Conservation (phyloP, 495 filamentous ascomycete species). For the Penicillium alfredii region DNA sequence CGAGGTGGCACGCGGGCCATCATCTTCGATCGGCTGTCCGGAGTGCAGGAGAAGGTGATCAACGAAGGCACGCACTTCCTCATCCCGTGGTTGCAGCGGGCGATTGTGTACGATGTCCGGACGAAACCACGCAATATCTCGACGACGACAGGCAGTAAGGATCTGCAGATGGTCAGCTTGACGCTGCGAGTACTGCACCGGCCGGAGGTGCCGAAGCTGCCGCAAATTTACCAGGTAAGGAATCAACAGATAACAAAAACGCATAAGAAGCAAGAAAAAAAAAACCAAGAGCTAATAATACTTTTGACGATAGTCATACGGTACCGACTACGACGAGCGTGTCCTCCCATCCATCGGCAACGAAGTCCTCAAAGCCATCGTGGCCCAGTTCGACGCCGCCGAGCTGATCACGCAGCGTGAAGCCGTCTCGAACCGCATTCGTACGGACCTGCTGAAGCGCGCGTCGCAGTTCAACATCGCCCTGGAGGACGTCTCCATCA, state of each 20-base stretch:
- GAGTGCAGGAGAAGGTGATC: constrained; percentile 86
- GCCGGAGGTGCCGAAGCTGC: constrained; percentile 85
- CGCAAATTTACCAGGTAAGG: constrained; percentile 95
- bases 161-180: constrained; percentile 99
- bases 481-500: constrained; percentile 98
- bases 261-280: too few relatives aligned
- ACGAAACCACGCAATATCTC: constrained; percentile 95
- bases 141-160: constrained; percentile 98
- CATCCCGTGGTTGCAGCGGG: constrained; percentile 90
- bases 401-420: constrained; percentile 99
- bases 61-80: constrained; percentile 98
- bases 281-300: not conserved
- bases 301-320: constrained; percentile 59
- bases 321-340: constrained; percentile 97
- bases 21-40: constrained; percentile 92
- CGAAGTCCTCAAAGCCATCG: constrained; percentile 99
- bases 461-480: constrained; percentile 99
- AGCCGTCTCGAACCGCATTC: constrained; percentile 92
- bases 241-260: too few relatives aligned
- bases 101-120: constrained; percentile 95
- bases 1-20: constrained; percentile 89
- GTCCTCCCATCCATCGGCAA: constrained; percentile 99
- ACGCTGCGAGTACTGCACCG: constrained; percentile 93
- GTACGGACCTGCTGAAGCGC: constrained; percentile 86
- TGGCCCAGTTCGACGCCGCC: constrained; percentile 97